These are phyloP conservation scores for Botrytis cinerea DNA, from an alignment of 2,329 filamentous ascomycete genomes.

Conservation along the genomic window DNA sequence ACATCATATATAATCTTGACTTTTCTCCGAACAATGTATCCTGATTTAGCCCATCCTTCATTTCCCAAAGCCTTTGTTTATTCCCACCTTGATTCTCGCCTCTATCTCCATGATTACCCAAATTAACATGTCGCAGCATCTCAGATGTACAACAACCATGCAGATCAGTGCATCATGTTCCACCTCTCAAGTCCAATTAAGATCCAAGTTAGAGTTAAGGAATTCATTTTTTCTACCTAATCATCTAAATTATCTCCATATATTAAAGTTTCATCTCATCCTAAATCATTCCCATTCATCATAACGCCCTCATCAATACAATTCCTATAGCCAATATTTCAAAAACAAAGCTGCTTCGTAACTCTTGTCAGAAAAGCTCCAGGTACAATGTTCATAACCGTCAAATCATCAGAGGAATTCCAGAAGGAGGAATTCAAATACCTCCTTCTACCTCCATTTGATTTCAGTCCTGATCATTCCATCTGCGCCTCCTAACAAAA, in stretches of 20 bases:
- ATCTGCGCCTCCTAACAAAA: conserved; percentile 12
- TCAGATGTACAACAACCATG: not conserved
- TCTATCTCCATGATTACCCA: not conserved
- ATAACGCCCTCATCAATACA: not conserved
- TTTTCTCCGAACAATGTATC: not conserved
- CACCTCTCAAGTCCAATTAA: not conserved
- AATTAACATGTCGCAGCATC: not conserved
- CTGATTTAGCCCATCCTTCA: not conserved
- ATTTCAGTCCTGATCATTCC: not conserved
- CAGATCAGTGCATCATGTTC: not conserved
- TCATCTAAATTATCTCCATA: conserved; percentile 6
- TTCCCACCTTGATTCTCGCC: not conserved
- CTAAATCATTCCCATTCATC: not conserved
- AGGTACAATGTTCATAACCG: not conserved
- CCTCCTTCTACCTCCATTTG: conserved; percentile 16
- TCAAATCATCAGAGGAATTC: conserved; percentile 17
- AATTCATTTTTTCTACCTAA: conserved; percentile 10
- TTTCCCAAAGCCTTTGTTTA: not conserved
- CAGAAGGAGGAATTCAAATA: conserved; percentile 21
- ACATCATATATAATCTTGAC: not conserved
- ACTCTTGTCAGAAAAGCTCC: not conserved
- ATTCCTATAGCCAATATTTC: not conserved
- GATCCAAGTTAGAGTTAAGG: conserved; percentile 3
- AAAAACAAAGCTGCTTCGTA: not conserved
- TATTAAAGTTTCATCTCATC: conserved; percentile 4